Base-by-base conservation (phyloP, 2,329 filamentous ascomycete genomes). In the Ilyonectria sp. region DNA sequence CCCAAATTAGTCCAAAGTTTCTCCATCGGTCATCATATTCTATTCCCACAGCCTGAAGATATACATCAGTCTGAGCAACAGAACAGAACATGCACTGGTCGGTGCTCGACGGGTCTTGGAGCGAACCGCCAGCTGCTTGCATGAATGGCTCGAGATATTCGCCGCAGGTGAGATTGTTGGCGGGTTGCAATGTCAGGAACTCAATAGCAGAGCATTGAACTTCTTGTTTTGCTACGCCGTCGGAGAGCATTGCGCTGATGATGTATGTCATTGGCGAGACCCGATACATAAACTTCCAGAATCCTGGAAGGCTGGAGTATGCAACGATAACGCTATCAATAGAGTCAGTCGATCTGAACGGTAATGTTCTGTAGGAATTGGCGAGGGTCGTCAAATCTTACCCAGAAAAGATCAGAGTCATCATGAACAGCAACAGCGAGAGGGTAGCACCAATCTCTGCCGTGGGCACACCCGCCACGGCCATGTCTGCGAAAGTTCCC, bases 251-350 rank as follows among this genome's bases (percentile, higher is more conserved):
- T 4, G 87, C 89, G 40, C 85, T 82, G 63, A 92, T 84, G 26
- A 92, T 82, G 78, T 93, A 93, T 0, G 89, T 92, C 75, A 93
- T 88, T 1, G 91, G 91, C 0, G 88, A 91, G 57, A 91, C 79
- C 44, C 89, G 83, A 79, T 92, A 92, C 87, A 90, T 89, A 81
- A 90, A 90, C 67, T 86, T 87, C 90, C 91, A 93, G 83, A 93
- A 92, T 5, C 86, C 82, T 0, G 91, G 90, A 17, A 93, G 84
- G 2, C 82, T 79, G 0, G 77, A 75, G 0, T 89, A 89, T 3
- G 84, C 78, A 2, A 88, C 88, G 58, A 93, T 83, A 47, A 93
- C 89, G 81, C 88, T 84, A 74, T 4, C 8, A 6, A 43, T 7
- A 33, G 10, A 13, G 44, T 63, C 40, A 50, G 61, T 19, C 19